Evolutionary conservation across 306 rosid genomes (phyloP), one percentile per base, ranked within the genome.

Genomic region (Fagus sylvatica): DNA sequence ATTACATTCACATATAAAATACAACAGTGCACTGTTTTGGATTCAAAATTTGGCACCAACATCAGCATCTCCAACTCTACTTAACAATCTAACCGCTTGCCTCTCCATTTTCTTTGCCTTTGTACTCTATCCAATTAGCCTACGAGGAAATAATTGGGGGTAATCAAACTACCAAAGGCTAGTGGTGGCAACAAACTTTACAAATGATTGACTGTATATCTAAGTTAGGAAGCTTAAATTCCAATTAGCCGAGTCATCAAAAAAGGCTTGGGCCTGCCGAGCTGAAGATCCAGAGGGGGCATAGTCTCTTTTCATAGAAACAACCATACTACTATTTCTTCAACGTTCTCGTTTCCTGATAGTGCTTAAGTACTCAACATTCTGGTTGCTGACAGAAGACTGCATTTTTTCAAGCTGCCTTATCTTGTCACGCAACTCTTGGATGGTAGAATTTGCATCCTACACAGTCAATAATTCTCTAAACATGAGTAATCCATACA

Each of bases 371-470:
- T 22, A 22, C 57, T 75, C 81, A 67, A 12, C 72, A 59, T 7
- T 59, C 73, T 22, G 40, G 15, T 61, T 68, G 84, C 72, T 46
- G n/a, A 72, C 43, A 67, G 78, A 69, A 69, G 73, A 70, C 71
- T 71, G 76, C 62, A 30, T 68, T 86, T 79, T 87, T 74, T 92
- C 97, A 42, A 92, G 86, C 41, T 68, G 34, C 74, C 76, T 76
- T 41, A 92, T 75, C 81, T 88, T 92, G 54, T 90, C 94, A 28
- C 83, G 87, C 82, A 95, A 83, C 76, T 88, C 97, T 54, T 89
- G 80, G 66, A 95, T 89, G 54, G 93, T 89, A 79, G 73, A 78
- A 33, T 97, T 93, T 48, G 99, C 97, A 1, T 89, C 98, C 99
- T 95, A 62, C 75, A 82, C 36, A 51, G 15, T 22, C 60, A 53